phyloP scores from a whole-genome alignment of 441 rosid genomes.

The Biscutella laevigata region DNA sequence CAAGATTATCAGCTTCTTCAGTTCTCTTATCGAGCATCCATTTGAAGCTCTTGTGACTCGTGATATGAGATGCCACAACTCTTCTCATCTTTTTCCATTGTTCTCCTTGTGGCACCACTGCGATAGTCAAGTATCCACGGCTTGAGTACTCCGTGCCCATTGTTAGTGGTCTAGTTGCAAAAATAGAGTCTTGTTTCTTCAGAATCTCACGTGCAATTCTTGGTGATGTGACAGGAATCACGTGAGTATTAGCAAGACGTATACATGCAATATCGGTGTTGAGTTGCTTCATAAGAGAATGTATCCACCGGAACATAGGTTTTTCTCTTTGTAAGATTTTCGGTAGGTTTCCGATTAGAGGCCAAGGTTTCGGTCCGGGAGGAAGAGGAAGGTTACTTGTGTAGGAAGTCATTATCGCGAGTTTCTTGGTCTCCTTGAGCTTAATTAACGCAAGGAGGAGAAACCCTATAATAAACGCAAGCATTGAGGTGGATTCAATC shows the following conservation, averaged over 20 bases:
- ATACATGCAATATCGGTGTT: conserved; percentile 38
- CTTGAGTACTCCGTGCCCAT: conserved; percentile 20
- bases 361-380: conserved; percentile 35
- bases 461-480: conserved; percentile 9
- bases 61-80: conserved; percentile 29
- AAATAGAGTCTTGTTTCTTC: conserved; percentile 34
- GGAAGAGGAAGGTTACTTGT: conserved; percentile 22
- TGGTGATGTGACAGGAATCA: conserved; percentile 38
- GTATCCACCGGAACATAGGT: conserved; percentile 40
- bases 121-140: conserved; percentile 29
- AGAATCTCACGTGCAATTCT: conserved; percentile 32
- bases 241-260: conserved; percentile 30
- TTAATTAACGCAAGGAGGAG: neutral
- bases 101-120: conserved; percentile 26
- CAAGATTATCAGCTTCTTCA: conserved; percentile 46
- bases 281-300: conserved; percentile 29
- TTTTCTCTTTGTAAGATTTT: conserved; percentile 15
- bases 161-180: conserved; percentile 31
- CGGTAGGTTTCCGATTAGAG: conserved; percentile 33
- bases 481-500: neutral
- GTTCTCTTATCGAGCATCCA: conserved; percentile 25
- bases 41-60: conserved; percentile 23
- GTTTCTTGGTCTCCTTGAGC: conserved; percentile 2
- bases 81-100: conserved; percentile 61
- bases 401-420: neutral